Evolutionary conservation across 192 early-diverging fungal genomes (phyloP), one percentile per base, ranked within the genome.

Genomic region (Umbelopsis sp.): DNA sequence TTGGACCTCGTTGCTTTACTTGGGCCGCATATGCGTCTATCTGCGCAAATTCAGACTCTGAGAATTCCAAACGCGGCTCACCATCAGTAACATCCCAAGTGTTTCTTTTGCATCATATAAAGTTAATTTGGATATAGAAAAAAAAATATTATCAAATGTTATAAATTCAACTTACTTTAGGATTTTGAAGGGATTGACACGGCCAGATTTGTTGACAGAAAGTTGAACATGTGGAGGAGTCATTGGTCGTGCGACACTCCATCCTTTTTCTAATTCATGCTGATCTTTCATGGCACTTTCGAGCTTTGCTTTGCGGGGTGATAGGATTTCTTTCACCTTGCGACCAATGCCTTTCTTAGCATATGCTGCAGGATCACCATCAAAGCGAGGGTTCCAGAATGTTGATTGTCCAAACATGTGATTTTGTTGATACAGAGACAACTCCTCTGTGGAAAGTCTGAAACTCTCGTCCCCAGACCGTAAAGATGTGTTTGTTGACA

Each of bases 1-100:
- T 82, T 9, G 71, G 77, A 0, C 87, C 86, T 18, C 82, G 74
- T 51, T 88, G 85, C 68, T 88, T 85, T 1, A 92, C 83, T 75
- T 86, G 88, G 15, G 83, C 74, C 47, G 89, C 89, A 64, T 91
- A 87, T 16, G 82, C 81, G 72, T 92, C 89, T 6, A 92, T 82
- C 67, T 89, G 86, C 30, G 66, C 68, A 81, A 89, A 92, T n/a
- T 80, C 74, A 45, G 45, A 25, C 8, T 75, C 61, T 13, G 33
- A 46, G 22, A 69, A 46, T 4, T 72, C n/a, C 22, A 72, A 21
- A 20, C 8, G 25, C 55, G 53, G 3, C 2, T 35, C 41, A 41
- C 30, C 48, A 15, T 37, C 50, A 21, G 49, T 33, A 23, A 44
- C 52, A 22, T 67, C 47, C 44, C 51, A 58, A 49, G 15, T 64